phyloP scores from a whole-genome alignment of 768 basidiomycete species.

The Amanita pseudoporphyria region DNA sequence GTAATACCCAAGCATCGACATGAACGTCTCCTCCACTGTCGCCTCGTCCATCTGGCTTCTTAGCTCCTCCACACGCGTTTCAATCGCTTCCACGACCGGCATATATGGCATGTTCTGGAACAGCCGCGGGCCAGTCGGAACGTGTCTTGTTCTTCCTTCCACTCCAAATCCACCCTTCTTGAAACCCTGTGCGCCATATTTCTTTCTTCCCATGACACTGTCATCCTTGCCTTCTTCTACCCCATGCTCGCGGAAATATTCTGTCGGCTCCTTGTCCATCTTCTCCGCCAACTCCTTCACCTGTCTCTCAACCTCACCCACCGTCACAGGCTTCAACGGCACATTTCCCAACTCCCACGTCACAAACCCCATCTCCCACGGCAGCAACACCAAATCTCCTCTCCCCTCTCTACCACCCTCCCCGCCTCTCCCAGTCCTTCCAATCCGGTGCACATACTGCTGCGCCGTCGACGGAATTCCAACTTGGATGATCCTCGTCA shows the following conservation, averaged over 20 bases:
- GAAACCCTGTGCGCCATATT: neutral
- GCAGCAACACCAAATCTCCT: constrained; percentile 72
- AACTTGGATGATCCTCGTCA: constrained; percentile 86
- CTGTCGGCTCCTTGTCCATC: constrained; percentile 34
- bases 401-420: constrained; percentile 40
- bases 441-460: constrained; percentile 80
- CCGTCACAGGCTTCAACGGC: constrained; percentile 54
- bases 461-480: constrained; percentile 65
- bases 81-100: constrained; percentile 19
- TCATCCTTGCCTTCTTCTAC: neutral
- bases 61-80: constrained; percentile 21
- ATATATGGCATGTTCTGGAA: constrained; percentile 11
- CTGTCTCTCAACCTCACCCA: constrained; percentile 36
- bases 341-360: constrained; percentile 52
- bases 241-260: constrained; percentile 19
- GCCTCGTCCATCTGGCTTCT: constrained; percentile 32
- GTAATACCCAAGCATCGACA: constrained; percentile 68
- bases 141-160: neutral
- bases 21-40: constrained; percentile 51
- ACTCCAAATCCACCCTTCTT: neutral
- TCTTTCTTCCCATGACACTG: neutral
- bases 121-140: constrained; percentile 7
- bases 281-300: constrained; percentile 34
- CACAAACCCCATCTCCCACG: constrained; percentile 70
- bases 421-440: constrained; percentile 67